phyloP scores from a whole-genome alignment of 208 protist species.

The Crithidia sp. region DNA sequence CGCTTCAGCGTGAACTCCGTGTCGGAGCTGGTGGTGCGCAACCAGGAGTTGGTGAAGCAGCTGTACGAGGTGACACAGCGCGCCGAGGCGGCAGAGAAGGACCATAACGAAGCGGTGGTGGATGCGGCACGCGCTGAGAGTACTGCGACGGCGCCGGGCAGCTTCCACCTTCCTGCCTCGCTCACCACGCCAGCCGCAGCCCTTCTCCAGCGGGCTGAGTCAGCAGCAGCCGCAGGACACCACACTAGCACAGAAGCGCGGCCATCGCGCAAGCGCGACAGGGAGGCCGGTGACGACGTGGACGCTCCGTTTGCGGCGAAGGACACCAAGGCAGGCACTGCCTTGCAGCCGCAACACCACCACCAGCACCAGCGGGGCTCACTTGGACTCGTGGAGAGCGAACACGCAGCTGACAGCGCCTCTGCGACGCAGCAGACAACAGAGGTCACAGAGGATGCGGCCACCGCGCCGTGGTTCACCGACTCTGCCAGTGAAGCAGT shows the following conservation, averaged over 20 bases:
- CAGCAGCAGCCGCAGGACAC: not conserved
- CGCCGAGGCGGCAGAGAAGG: constrained; percentile 26
- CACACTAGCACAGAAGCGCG: not conserved
- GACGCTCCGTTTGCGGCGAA: not conserved
- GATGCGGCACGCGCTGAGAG: constrained; percentile 23
- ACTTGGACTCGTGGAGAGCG: constrained; percentile 4
- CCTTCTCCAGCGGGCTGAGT: constrained; percentile 13
- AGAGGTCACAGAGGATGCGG: not conserved
- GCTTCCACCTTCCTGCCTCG: constrained; percentile 4
- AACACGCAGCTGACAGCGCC: not conserved
- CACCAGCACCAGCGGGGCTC: constrained; percentile 2
- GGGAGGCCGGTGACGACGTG: not conserved
- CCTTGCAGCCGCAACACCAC: not conserved
- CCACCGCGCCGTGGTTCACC: constrained; percentile 16
- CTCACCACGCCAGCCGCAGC: constrained; percentile 8
- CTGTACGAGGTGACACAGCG: constrained; percentile 65
- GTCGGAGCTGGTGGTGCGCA: constrained; percentile 66
- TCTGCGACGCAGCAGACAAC: not conserved
- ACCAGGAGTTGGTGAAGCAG: constrained; percentile 79
- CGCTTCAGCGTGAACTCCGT: constrained; percentile 75
- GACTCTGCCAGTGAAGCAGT: constrained; percentile 25
- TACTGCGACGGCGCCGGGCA: constrained; percentile 8
- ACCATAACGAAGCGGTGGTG: constrained; percentile 1
- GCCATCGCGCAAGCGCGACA: constrained; percentile 8
- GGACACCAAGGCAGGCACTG: not conserved